phyloP scores from a whole-genome alignment of 352 stramenopile genomes.

The Phytophthora sansomeana region DNA sequence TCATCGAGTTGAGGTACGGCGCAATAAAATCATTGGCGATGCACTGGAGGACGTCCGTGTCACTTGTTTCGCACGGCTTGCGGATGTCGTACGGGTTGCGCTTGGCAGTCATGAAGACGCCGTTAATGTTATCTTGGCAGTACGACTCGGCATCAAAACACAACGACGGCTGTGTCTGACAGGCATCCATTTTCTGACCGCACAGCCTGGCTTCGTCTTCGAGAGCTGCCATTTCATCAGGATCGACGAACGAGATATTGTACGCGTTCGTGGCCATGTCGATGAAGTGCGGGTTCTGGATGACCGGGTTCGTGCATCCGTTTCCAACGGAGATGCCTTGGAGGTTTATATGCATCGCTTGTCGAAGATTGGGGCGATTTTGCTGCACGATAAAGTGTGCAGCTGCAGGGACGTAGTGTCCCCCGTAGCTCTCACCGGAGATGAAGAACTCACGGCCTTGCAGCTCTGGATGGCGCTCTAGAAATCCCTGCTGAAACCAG shows the following conservation, averaged over 20 bases:
- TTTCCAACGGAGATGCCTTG: slow-evolving; percentile 72
- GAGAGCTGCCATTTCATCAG: slow-evolving; percentile 40
- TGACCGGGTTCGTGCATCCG: slow-evolving; percentile 54
- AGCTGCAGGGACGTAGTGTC: slow-evolving; percentile 62
- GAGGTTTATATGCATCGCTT: slow-evolving; percentile 48
- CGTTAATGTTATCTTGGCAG: slow-evolving; percentile 39
- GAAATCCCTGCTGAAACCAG: slow-evolving; percentile 62
- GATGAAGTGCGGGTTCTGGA: slow-evolving; percentile 52
- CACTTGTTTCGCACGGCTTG: slow-evolving; percentile 27
- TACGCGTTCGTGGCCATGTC: slow-evolving; percentile 80
- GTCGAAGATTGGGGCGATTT: slow-evolving; percentile 39
- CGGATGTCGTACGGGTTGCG: slow-evolving; percentile 79
- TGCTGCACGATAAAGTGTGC: slow-evolving; percentile 58
- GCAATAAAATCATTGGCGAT: slow-evolving; percentile 58
- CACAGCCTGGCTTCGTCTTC: slow-evolving; percentile 45
- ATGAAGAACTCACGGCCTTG: slow-evolving; percentile 56
- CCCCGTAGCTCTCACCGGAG: slow-evolving; percentile 64
- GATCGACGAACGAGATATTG: slow-evolving; percentile 68
- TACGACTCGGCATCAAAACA: slow-evolving; percentile 51
- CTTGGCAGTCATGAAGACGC: slow-evolving; percentile 37
- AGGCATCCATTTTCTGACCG: slow-evolving; percentile 43
- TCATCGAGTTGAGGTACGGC: slow-evolving; percentile 59
- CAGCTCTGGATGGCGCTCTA: slow-evolving; percentile 54
- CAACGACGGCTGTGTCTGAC: slow-evolving; percentile 36
- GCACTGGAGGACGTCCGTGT: slow-evolving; percentile 41